Base-by-base conservation (phyloP, 169 alveolate species). In the Cryptosporidium muris region DNA sequence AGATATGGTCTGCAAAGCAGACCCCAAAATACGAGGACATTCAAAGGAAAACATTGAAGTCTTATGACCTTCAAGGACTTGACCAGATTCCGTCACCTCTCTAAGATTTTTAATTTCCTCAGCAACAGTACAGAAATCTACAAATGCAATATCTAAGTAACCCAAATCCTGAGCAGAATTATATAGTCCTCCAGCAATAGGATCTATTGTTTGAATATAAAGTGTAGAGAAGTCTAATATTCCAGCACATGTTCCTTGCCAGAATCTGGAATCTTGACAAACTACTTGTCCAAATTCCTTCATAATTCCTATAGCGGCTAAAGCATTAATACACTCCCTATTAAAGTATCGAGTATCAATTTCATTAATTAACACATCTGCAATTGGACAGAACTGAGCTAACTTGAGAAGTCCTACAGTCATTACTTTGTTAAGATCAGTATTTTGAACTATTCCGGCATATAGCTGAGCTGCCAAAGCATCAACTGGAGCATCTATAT, bases 201-300 rank as follows among this genome's bases (percentile, higher is more conserved):
- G 85, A 48, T 74, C 68, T 34, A 74, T 74, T 14, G 37, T 66
- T 6, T 74, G 74, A 58, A 74, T 74, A 3, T 58, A 47, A 25
- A 68, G 43, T 7, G 60, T 37, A 8, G 54, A 47, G 1, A 58
- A 62, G 12, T 74, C 68, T n/a, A 74, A 40, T 1, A 51, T 58
- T 43, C 74, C 85, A 74, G 45, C 8, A 48, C 85, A 74, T 58
- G 85, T 74, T 9, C 85, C 85, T 45, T 74, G 85, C 85, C 85
- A 74, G 49, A 58, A 68, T n/a, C 85, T 74, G 14, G 85, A 74
- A 58, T 63, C 60, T 60, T 74, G 85, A 40, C 85, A 74, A 40
- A 74, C 49, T 3, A 68, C 42, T 43, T 43, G 54, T 49, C 74
- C 85, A 74, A 58, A 74, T 11, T 74, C 85, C 45, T 54, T 74